Percentiles rank a stretch among this genome's conserved stretches.
phyloP scores from a whole-genome alignment of 192 early-diverging fungal genomes.

The Umbelopsis sp. region DNA sequence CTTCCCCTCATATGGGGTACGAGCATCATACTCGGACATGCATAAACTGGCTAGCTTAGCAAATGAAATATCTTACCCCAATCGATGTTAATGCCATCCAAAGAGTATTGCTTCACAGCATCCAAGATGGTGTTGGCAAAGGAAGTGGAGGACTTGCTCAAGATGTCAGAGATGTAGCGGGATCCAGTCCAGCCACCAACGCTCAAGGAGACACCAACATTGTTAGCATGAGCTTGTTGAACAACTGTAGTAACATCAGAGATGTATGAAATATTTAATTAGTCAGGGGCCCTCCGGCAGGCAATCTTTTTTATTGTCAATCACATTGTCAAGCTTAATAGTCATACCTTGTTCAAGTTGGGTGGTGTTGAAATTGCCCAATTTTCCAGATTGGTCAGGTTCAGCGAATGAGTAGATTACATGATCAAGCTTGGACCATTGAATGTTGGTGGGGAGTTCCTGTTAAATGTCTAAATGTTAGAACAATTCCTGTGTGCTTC shows the following conservation, averaged over 20 bases:
- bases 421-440: conserved; percentile 53
- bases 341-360: conserved; percentile 30
- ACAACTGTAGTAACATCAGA: conserved; percentile 28
- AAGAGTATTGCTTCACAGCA: conserved; percentile 41
- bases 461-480: background rate
- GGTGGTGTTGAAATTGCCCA: conserved; percentile 39
- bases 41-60: too few species aligned
- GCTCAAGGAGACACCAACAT: conserved; percentile 47
- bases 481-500: background rate
- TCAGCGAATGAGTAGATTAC: conserved; percentile 61
- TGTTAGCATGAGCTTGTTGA: conserved; percentile 31
- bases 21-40: background rate
- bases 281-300: background rate
- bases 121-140: conserved; percentile 45
- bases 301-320: background rate
- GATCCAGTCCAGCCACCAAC: conserved; percentile 63
- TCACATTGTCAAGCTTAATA: background rate
- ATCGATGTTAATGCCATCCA: conserved; percentile 70
- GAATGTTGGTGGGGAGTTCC: conserved; percentile 27
- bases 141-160: conserved; percentile 28
- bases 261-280: background rate
- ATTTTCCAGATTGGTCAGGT: conserved; percentile 37
- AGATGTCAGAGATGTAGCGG: conserved; percentile 47
- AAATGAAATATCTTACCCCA: conserved; percentile 33
- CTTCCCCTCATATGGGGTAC: background rate